These are phyloP conservation scores for Chaetomium strumarium DNA, from an alignment of 2,329 filamentous ascomycete species.

Conservation along the genomic window DNA sequence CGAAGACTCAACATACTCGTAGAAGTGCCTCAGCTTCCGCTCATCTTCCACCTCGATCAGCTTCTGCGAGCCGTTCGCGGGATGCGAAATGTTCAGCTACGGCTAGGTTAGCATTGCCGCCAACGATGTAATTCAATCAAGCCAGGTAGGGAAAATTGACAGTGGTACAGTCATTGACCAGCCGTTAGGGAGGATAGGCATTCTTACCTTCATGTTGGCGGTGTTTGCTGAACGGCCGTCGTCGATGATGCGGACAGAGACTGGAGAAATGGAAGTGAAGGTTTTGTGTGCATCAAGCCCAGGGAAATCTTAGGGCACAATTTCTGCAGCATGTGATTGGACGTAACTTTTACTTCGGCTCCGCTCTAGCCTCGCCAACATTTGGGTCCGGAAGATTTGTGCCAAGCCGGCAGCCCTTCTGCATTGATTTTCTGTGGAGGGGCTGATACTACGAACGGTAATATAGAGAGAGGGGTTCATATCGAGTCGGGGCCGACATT, in stretches of 20 bases:
- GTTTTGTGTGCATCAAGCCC: constrained; percentile 25
- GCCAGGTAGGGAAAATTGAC: neutral
- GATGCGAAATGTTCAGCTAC: constrained; percentile 69
- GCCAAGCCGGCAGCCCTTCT: neutral
- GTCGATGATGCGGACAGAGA: constrained; percentile 23
- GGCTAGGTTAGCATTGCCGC: constrained; percentile 30
- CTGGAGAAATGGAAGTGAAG: constrained; percentile 24
- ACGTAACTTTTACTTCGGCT: too few species aligned
- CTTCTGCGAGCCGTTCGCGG: constrained; percentile 99
- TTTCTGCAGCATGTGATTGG: constrained; percentile 2
- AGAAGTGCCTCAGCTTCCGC: constrained; percentile 97
- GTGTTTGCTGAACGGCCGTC: constrained; percentile 25
- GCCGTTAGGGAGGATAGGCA: neutral
- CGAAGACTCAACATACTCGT: constrained; percentile 66
- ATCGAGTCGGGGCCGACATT: neutral
- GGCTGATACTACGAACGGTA: too few species aligned
- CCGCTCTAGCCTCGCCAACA: constrained; percentile 1
- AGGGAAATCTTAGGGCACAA: constrained; percentile 26
- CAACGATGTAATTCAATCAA: neutral
- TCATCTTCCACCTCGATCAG: constrained; percentile 99
- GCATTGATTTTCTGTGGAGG: neutral
- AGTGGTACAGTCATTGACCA: neutral
- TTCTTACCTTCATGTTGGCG: constrained; percentile 28
- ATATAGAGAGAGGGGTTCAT: constrained; percentile 3
- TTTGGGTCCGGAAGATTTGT: constrained; percentile 1